Conservation (phyloP, 768 basidiomycete genomes). For the Crucibulum laeve region DNA sequence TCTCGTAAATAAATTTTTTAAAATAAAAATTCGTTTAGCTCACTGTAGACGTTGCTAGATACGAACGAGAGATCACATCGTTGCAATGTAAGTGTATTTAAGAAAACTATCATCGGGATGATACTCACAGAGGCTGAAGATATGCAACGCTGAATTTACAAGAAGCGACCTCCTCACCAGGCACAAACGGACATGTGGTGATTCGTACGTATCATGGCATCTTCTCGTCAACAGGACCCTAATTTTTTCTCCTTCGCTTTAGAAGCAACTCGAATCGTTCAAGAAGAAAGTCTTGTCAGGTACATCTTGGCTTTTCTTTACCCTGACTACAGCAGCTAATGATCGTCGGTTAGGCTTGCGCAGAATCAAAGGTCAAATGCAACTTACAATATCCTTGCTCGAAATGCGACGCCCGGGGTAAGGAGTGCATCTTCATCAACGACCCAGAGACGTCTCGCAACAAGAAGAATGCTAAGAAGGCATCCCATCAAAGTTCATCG, state of each 20-base stretch:
- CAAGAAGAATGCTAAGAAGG: constrained; percentile 29
- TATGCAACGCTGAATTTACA: constrained; percentile 66
- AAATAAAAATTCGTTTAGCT: neutral
- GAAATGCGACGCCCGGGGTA: constrained; percentile 57
- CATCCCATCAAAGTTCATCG: constrained; percentile 15
- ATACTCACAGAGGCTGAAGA: constrained; percentile 29
- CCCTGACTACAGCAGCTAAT: constrained; percentile 5
- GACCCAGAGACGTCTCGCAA: constrained; percentile 38
- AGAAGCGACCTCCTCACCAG: constrained; percentile 69
- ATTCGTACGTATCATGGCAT: constrained; percentile 43
- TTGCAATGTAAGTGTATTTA: constrained; percentile 46
- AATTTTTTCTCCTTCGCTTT: constrained; percentile 3
- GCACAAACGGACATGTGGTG: constrained; percentile 69
- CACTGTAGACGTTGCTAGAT: constrained; percentile 32
- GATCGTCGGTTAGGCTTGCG: constrained; percentile 44
- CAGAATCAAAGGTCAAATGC: constrained; percentile 75
- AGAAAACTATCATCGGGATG: neutral
- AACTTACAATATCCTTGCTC: constrained; percentile 65
- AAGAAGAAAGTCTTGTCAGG: constrained; percentile 63
- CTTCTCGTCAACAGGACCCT: constrained; percentile 10
- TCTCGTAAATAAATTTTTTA: constrained; percentile 48
- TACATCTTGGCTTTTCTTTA: constrained; percentile 10
- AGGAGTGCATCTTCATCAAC: constrained; percentile 61
- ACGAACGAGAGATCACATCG: constrained; percentile 62
- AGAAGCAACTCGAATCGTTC: constrained; percentile 47